Conservation (phyloP, 2,329 filamentous ascomycete genomes). For the Fusarium ambrosium region DNA sequence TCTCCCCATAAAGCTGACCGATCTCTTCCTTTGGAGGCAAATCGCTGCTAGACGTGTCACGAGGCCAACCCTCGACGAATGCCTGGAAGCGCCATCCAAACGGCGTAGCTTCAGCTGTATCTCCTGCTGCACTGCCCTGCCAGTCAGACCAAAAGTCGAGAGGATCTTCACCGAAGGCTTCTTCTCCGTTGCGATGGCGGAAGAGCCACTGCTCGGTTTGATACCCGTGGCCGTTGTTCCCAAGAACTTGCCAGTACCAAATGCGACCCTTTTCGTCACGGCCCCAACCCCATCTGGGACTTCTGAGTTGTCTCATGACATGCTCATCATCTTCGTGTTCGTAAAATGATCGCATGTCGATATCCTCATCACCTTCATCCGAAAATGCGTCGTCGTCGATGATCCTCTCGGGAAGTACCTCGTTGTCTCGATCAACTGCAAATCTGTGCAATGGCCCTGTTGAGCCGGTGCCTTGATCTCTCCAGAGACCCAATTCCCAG, state of each 20-base stretch:
- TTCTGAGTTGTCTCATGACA: neutral
- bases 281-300: constrained; percentile 17
- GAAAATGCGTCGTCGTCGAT: neutral
- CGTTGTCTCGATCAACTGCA: neutral
- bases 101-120: constrained; percentile 1
- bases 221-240: neutral
- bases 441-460: constrained; percentile 3
- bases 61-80: neutral
- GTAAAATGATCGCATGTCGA: constrained; percentile 9
- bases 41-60: neutral
- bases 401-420: neutral
- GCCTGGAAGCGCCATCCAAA: constrained; percentile 6
- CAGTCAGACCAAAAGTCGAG: constrained; percentile 21
- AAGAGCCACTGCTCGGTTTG: constrained; percentile 17
- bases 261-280: neutral
- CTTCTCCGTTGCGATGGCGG: constrained; percentile 7
- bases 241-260: constrained; percentile 19
- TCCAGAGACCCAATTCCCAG: constrained; percentile 14
- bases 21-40: neutral
- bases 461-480: neutral
- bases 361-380: neutral
- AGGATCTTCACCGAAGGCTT: constrained; percentile 4
- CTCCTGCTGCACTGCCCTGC: neutral
- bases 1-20: neutral
- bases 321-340: constrained; percentile 7